phyloP scores from a whole-genome alignment of 1,139 yeast genomes.

The Hyphopichia burtonii region DNA sequence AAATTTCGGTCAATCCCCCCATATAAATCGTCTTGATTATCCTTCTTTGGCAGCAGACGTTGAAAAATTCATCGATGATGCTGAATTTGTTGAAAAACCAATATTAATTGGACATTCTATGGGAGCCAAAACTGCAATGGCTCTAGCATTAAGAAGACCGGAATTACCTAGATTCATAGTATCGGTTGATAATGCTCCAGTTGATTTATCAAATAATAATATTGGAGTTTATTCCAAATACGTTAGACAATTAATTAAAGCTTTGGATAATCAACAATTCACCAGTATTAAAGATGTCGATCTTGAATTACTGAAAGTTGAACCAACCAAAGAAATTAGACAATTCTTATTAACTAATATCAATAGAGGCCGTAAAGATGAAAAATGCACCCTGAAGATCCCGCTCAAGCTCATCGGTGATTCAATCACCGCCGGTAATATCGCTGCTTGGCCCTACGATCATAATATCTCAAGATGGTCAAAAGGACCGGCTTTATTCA shows the following conservation, averaged over 20 bases:
- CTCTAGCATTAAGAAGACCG: constrained; percentile 70
- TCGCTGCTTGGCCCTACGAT: constrained; percentile 79
- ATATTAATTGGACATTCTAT: constrained; percentile 89
- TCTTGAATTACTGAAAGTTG: constrained; percentile 59
- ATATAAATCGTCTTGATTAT: constrained; percentile 65
- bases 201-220: constrained; percentile 57
- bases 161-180: constrained; percentile 62
- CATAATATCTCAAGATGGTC: constrained; percentile 54
- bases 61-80: constrained; percentile 60
- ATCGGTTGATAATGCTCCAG: constrained; percentile 89
- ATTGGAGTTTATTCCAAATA: constrained; percentile 60
- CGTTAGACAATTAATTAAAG: constrained; percentile 58
- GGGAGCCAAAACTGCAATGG: constrained; percentile 98
- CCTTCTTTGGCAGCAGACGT: constrained; percentile 85
- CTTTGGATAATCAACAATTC: constrained; percentile 44
- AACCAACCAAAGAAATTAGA: constrained; percentile 58
- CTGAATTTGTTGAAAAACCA: constrained; percentile 45
- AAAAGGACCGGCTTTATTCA: constrained; percentile 68
- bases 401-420: constrained; percentile 71
- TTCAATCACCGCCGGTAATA: constrained; percentile 57
- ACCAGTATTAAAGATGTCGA: constrained; percentile 68
- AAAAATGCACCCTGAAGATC: constrained; percentile 47
- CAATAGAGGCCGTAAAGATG: constrained; percentile 41
- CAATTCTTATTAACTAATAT: constrained; percentile 79
- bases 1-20: constrained; percentile 93